These are phyloP conservation scores for Nakaseomyces nivariensis DNA, from an alignment of 1,139 yeast species.

Conservation along the genomic window DNA sequence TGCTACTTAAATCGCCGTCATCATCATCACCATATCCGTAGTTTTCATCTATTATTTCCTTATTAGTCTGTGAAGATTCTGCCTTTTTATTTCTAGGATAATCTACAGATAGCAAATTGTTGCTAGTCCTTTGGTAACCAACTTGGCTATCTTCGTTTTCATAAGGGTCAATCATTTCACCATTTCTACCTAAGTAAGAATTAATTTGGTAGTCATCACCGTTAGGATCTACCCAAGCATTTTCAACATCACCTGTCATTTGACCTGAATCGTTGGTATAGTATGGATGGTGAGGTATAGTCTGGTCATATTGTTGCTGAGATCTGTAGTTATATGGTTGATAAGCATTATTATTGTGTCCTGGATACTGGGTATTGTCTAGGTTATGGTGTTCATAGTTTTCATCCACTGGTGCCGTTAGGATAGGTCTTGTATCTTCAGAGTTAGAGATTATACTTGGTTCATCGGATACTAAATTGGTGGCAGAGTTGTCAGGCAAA, in stretches of 20 bases:
- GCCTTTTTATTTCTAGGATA: background rate
- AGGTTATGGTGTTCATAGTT: background rate
- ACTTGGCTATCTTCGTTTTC: conserved; percentile 4
- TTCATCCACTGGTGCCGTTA: conserved; percentile 1
- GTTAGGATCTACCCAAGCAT: conserved; percentile 23
- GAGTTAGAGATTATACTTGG: conserved; percentile 9
- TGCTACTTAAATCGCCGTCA: conserved; percentile 10
- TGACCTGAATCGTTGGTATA: conserved; percentile 10
- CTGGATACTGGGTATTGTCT: background rate
- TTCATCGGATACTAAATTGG: background rate
- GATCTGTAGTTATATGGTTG: background rate
- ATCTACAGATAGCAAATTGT: background rate
- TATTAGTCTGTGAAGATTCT: background rate
- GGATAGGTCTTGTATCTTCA: conserved; percentile 11
- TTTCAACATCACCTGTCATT: conserved; percentile 16
- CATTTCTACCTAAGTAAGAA: conserved; percentile 27
- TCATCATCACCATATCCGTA: conserved; percentile 7
- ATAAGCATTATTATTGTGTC: background rate
- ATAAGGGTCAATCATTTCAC: conserved; percentile 30
- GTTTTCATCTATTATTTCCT: conserved; percentile 4
- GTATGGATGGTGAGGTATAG: conserved; percentile 4
- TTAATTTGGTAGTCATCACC: conserved; percentile 31
- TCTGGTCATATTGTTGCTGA: background rate
- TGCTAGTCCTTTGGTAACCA: background rate
- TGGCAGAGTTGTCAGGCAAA: background rate